Conservation (phyloP, 2,329 filamentous ascomycete species). For the Coleophoma crateriformis region DNA sequence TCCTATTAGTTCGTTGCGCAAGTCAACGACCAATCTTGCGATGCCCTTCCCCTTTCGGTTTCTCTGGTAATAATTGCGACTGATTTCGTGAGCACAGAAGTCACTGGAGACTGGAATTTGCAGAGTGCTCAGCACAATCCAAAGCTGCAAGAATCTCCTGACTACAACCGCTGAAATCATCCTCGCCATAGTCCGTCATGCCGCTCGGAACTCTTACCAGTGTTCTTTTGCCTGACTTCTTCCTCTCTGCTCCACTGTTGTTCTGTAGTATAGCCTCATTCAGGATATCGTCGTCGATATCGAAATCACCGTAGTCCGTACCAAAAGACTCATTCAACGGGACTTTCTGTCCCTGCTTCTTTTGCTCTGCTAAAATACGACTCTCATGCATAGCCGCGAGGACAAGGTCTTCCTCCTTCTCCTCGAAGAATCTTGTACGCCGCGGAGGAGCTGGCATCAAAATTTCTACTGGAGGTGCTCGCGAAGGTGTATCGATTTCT, state of each 20-base stretch:
- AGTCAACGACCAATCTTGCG: too few relatives aligned
- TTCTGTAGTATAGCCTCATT: background rate
- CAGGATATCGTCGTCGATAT: background rate
- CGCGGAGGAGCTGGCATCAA: background rate
- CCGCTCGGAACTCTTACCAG: constrained; percentile 8
- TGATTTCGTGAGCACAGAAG: too few relatives aligned
- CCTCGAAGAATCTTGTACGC: constrained; percentile 17
- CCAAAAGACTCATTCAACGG: background rate
- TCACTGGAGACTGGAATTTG: too few relatives aligned
- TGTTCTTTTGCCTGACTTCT: constrained; percentile 3
- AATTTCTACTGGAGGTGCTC: background rate
- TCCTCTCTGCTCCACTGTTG: background rate
- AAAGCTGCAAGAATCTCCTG: constrained; percentile 14
- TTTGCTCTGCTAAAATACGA: constrained; percentile 1
- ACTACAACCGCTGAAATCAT: constrained; percentile 18
- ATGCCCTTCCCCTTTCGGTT: too few relatives aligned
- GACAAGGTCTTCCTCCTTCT: constrained; percentile 21
- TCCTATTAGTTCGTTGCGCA: too few relatives aligned
- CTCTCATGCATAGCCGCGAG: constrained; percentile 19
- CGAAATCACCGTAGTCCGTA: background rate
- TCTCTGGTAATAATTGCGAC: too few relatives aligned
- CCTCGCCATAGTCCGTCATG: constrained; percentile 24
- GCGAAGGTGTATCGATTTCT: constrained; percentile 30
- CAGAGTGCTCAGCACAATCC: background rate
- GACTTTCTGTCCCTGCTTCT: background rate